Base-by-base conservation (phyloP, 2,329 filamentous ascomycete species). In the Orbilia brochopaga region DNA sequence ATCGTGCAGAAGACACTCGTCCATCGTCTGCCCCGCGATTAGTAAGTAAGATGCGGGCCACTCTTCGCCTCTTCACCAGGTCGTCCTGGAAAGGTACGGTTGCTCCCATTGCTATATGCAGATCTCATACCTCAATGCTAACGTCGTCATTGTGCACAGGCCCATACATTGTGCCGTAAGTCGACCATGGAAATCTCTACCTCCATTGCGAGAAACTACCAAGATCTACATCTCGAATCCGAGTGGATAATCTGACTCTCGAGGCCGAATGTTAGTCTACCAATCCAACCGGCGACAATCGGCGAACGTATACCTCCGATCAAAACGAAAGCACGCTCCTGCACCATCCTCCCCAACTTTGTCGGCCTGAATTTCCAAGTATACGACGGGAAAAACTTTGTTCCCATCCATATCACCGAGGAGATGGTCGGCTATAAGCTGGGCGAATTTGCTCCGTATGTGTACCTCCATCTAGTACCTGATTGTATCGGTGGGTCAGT, bases 381-480 rank as follows among this genome's bases (percentile, higher is more conserved):
- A 69, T 89, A 97, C 82, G 96, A 96, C 79, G 92, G 92, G 77
- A 96, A 94, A 82, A 85, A 85, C 32, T 96, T 96, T 80, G 82
- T 88, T 76, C 90, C 94, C 76, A 84, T 96, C 61, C 85, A 84
- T 75, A 90, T 97, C 74, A 96, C 92, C 15, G 92, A 96, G 79
- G 90, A 96, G 78, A 97, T 97, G 92, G 92, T 97, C 55, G 92
- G 92, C 60, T 90, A 94, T 81, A 97, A 96, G 82, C 84, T 97
- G 76, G 92, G 92, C 77, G 92, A 97, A 81, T 97, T 96, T 79
- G 88, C 91, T 74, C 83, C 86, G 92, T 96, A 85, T 78, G 91
- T 86, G 55, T 48, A 27, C 35, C 51, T 60, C 40, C 17, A 60
- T 32, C 48, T n/a, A 46, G 46, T 19, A 44, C 35, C 37, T 62